Base-by-base conservation (phyloP, 179 eudicot genomes). In the Beta macrorhiza region DNA sequence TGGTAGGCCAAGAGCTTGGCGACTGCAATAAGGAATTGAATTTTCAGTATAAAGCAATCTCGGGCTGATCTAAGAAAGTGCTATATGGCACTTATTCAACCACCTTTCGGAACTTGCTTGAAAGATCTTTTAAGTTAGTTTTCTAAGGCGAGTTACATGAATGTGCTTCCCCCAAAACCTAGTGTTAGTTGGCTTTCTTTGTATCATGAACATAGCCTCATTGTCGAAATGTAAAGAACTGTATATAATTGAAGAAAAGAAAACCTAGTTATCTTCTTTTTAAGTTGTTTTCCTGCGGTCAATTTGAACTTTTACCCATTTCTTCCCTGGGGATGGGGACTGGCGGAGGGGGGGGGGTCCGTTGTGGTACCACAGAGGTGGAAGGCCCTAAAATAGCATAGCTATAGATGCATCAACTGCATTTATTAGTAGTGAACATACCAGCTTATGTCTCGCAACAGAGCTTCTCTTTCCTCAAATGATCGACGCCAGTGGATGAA, bases 381-480 rank as follows among this genome's bases (percentile, higher is more conserved):
- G 57, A 52, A 25, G 22, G 63, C 75, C 16, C 59, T 22, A 25
- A 4, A 2, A 51, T 7, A 72, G 22, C 32, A 44, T 12, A 74
- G 70, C 42, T 25, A 25, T 25, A 25, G 25, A 25, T 25, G 25
- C 25, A 25, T 37, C 3, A 6, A 53, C 1, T 52, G 76, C 61
- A 72, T 22, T 53, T 14, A 79, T 0, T 29, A 64, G 49, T n/a
- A 53, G 13, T 45, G 80, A 79, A 56, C 37, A n/a, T 93, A 95
- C 99, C 98, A 87, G 93, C 96, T 91, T 56, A 93, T 93, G 82
- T 96, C 99, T 87, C 99, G 89, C 69, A 96, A 78, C 62, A 96
- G 87, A 83, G 99, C 94, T 85, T 96, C 98, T 91, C 99, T 86
- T 87, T 96, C 99, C 85, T 96, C 99, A 22, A 92, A 82, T n/a